phyloP scores from a whole-genome alignment of 2,329 filamentous ascomycete genomes.

The Penicillium sp. region DNA sequence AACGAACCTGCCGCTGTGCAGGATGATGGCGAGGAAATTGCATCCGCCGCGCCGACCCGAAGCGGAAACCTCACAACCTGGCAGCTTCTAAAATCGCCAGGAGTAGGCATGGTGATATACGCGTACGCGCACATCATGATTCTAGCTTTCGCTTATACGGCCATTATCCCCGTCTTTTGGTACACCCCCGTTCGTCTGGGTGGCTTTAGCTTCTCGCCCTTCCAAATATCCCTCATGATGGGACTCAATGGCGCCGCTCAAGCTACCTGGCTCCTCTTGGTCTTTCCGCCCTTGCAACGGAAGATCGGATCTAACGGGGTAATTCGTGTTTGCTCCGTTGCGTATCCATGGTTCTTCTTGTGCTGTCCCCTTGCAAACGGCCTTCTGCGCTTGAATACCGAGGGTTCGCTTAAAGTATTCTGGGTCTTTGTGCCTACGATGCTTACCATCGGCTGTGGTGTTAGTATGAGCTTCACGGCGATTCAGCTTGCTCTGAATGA shows the following conservation, averaged over 20 bases:
- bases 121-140: conserved; percentile 70
- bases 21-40: conserved; percentile 1
- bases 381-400: conserved; percentile 53
- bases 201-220: conserved; percentile 66
- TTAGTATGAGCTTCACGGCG: conserved; percentile 72
- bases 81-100: conserved; percentile 64
- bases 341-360: conserved; percentile 69
- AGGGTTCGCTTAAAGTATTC: conserved; percentile 52
- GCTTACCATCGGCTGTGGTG: conserved; percentile 63
- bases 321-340: conserved; percentile 60
- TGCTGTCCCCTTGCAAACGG: conserved; percentile 59
- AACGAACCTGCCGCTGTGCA: conserved; percentile 40
- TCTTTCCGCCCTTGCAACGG: conserved; percentile 70
- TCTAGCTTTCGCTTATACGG: conserved; percentile 66
- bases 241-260: conserved; percentile 68
- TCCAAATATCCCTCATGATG: conserved; percentile 70
- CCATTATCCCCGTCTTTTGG: conserved; percentile 46
- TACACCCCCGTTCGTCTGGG: conserved; percentile 58
- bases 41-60: conserved; percentile 9
- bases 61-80: conserved; percentile 20
- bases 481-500: conserved; percentile 77
- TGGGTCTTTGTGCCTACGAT: conserved; percentile 57
- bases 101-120: conserved; percentile 68
- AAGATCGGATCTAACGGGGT: conserved; percentile 69
- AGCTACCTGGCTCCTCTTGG: conserved; percentile 70